These are phyloP conservation scores for Aspergillus sp. DNA, from an alignment of 2,329 filamentous ascomycete genomes.

Conservation along the genomic window DNA sequence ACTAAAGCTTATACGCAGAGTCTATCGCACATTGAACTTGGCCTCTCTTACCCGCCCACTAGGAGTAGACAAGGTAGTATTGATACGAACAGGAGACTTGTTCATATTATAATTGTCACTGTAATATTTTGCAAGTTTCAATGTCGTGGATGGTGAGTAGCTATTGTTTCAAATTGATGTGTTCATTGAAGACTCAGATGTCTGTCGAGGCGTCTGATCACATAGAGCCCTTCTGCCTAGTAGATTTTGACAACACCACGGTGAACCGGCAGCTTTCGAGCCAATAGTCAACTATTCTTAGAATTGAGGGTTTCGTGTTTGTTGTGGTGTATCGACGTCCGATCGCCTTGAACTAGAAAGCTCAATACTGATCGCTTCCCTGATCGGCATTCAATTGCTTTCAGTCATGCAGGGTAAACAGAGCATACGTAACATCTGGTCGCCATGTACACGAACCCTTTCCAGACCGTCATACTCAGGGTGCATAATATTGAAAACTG, in stretches of 20 bases:
- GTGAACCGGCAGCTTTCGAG: background rate
- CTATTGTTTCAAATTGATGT: too few relatives aligned
- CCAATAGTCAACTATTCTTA: background rate
- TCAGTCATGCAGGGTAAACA: constrained; percentile 1
- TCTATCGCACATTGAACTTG: too few relatives aligned
- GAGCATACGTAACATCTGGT: constrained; percentile 6
- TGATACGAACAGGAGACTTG: too few relatives aligned
- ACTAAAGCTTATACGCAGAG: background rate
- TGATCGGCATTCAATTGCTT: background rate
- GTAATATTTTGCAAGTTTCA: too few relatives aligned
- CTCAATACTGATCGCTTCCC: background rate
- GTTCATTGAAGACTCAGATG: too few relatives aligned
- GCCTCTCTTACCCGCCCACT: too few relatives aligned
- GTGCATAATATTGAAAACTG: background rate
- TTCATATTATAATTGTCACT: too few relatives aligned
- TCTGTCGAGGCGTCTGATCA: too few relatives aligned
- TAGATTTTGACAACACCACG: background rate
- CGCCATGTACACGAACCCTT: background rate
- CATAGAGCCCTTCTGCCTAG: too few relatives aligned
- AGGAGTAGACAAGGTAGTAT: too few relatives aligned
- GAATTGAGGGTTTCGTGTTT: background rate
- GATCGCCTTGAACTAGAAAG: background rate
- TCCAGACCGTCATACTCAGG: background rate
- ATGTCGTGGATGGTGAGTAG: background rate
- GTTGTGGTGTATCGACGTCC: background rate